These are phyloP conservation scores for Massarina eburnea DNA, from an alignment of 2,329 filamentous ascomycete species.

Conservation along the genomic window DNA sequence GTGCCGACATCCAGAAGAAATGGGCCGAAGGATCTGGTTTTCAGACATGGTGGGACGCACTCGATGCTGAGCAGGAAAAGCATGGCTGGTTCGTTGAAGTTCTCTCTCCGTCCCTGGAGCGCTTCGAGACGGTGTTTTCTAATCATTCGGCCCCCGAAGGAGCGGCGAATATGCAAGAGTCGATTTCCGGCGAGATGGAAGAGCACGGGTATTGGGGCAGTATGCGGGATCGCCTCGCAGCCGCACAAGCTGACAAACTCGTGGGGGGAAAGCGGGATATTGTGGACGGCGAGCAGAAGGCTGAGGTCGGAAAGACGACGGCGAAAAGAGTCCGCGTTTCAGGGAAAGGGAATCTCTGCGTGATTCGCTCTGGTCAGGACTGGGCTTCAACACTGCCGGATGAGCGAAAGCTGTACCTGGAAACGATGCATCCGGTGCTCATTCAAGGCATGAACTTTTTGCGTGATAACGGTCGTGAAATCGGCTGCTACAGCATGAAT, in stretches of 20 bases:
- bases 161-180: constrained; percentile 44
- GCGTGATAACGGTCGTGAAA: constrained; percentile 45
- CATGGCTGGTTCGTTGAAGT: constrained; percentile 50
- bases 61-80: constrained; percentile 24
- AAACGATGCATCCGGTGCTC: constrained; percentile 50
- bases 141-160: constrained; percentile 43
- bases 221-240: constrained; percentile 49
- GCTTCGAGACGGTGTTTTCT: constrained; percentile 50
- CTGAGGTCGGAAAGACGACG: neutral
- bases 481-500: constrained; percentile 49
- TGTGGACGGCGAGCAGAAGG: neutral
- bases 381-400: constrained; percentile 46
- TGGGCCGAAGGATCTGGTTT: constrained; percentile 44
- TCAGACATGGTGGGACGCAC: constrained; percentile 41
- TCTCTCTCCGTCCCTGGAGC: constrained; percentile 46
- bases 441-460: constrained; percentile 49
- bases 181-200: constrained; percentile 41
- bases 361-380: constrained; percentile 52
- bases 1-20: constrained; percentile 22
- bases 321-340: constrained; percentile 33
- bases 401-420: constrained; percentile 48
- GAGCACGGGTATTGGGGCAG: constrained; percentile 53
- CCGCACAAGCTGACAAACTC: constrained; percentile 42
- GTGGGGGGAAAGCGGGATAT: constrained; percentile 26
- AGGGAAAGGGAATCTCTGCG: constrained; percentile 45